Evolutionary conservation across 352 stramenopile genomes (phyloP).

Genomic region (Globisporangium ultimum): DNA sequence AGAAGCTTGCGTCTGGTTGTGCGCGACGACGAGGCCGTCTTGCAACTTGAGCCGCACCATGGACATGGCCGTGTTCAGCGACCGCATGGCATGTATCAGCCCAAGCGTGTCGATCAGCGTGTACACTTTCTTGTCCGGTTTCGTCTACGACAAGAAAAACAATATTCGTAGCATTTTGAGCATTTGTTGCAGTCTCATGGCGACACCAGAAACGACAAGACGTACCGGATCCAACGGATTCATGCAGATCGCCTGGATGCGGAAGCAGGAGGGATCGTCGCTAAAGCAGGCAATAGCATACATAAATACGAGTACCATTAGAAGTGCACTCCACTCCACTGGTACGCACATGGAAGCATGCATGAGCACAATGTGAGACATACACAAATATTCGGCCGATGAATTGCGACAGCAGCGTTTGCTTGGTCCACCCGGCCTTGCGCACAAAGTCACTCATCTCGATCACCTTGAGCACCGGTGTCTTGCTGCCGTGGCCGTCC

Average conservation of each 20-base stretch:
- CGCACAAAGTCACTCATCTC: constrained; percentile 77
- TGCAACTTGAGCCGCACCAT: constrained; percentile 44
- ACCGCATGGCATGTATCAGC: constrained; percentile 36
- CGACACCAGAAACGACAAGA: background rate
- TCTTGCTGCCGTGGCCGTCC: constrained; percentile 49
- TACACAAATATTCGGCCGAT: constrained; percentile 67
- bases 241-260: constrained; percentile 45
- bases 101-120: constrained; percentile 51
- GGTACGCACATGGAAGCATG: background rate
- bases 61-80: constrained; percentile 53
- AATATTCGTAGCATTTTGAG: too few relatives aligned
- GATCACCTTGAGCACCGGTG: constrained; percentile 47
- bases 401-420: constrained; percentile 68
- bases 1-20: constrained; percentile 8
- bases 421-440: constrained; percentile 66
- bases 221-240: constrained; percentile 40
- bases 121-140: constrained; percentile 54
- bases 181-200: too few relatives aligned
- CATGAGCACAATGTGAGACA: constrained; percentile 1
- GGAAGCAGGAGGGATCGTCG: constrained; percentile 42
- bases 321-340: too few relatives aligned
- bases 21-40: constrained; percentile 11
- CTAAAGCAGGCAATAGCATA: constrained; percentile 14
- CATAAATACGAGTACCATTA: background rate
- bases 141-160: constrained; percentile 28